Evolutionary conservation across 2,329 filamentous ascomycete species (phyloP).

Genomic region (Colletotrichum sp.): DNA sequence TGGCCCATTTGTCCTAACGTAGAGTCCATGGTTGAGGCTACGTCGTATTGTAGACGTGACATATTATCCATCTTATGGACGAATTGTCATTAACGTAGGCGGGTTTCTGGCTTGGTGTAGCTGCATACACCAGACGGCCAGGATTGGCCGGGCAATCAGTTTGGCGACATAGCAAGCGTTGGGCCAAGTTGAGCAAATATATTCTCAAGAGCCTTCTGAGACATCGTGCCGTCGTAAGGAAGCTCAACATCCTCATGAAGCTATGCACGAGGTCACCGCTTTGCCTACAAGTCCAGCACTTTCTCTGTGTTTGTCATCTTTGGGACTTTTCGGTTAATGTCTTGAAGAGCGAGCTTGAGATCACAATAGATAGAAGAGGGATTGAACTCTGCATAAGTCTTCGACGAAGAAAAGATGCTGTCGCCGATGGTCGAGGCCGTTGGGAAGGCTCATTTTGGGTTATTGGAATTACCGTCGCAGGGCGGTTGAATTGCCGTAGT

Average conservation of each 20-base stretch:
- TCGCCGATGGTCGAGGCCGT: not conserved
- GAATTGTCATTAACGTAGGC: not conserved
- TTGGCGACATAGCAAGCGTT: not conserved
- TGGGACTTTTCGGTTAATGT: not conserved
- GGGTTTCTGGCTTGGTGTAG: not conserved
- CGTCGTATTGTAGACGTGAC: not conserved
- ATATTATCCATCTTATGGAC: not conserved
- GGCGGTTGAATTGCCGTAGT: not conserved
- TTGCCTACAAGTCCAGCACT: not conserved
- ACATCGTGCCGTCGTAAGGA: not conserved
- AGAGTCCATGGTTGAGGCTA: not conserved
- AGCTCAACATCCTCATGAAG: not conserved
- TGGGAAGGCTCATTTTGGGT: not conserved
- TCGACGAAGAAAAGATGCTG: not conserved
- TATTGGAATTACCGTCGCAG: not conserved
- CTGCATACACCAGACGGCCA: not conserved
- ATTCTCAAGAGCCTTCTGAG: not conserved
- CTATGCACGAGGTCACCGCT: not conserved
- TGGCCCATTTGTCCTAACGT: not conserved
- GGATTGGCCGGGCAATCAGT: not conserved
- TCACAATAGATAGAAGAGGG: not conserved
- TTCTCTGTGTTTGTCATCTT: not conserved
- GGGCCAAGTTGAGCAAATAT: not conserved
- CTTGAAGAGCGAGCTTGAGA: not conserved
- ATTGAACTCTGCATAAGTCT: not conserved